Evolutionary conservation across 345 rosid species (phyloP), one percentile per base, ranked within the genome.

Genomic region (Eutrema japonicum): DNA sequence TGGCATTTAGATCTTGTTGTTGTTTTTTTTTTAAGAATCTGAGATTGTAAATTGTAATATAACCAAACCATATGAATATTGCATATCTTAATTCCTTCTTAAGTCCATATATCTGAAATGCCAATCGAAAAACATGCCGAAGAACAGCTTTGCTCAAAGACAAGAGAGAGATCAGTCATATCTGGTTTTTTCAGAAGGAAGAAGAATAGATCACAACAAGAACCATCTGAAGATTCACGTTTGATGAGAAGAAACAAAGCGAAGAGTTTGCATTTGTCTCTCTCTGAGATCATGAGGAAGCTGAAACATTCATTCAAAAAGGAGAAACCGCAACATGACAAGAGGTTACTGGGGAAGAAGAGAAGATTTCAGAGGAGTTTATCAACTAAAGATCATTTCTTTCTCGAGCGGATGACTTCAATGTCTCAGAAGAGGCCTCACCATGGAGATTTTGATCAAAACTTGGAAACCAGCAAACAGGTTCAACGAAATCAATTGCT

Each of bases 381-480:
- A 67, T 86, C 91, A 2, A 82, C 84, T 13, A 95, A 89, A 87
- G 96, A 95, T 26, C 97, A 84, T 75, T 91, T 91, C 84, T 95
- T 85, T 67, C 73, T 88, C 43, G 99, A 95, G 87, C 87, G 82
- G 78, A 83, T 92, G 70, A 81, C 85, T 70, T 77, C 83, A 41
- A 37, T 8, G 13, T 51, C 78, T 36, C 75, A 14, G 45, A 78
- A 79, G 38, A 84, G 73, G 50, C 73, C 55, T 64, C 82, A 87
- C 78, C 84, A 89, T 29, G 89, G 77, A 60, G 79, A 75, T 54
- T 80, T 62, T 61, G 49, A 59, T 38, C 85, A 87, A 1, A 22
- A 22, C 22, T 1, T 22, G 22, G 22, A 22, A 22, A 22, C 22
- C 1, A 22, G 22, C 22, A 22, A 22, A 22, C 22, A 22, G 1